These are phyloP conservation scores for Polytolypa hystricis DNA, from an alignment of 2,329 filamentous ascomycete species.

Conservation along the genomic window DNA sequence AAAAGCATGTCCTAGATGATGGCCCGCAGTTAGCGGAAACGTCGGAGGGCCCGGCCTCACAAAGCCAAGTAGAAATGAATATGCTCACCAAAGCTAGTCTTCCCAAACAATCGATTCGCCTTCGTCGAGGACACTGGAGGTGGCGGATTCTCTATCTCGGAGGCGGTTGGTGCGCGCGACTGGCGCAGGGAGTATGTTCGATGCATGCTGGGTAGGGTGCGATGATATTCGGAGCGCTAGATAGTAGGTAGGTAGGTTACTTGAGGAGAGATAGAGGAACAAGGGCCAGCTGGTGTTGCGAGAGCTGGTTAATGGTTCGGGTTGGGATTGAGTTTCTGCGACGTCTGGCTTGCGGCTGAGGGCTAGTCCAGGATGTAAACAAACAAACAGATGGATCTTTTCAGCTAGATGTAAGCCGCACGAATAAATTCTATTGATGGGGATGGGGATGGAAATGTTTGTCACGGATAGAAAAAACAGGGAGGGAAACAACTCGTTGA, in stretches of 20 bases:
- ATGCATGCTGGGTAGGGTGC: slow-evolving; percentile 60
- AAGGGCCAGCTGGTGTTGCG: background rate
- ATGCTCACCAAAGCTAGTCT: slow-evolving; percentile 67
- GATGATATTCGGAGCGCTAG: background rate
- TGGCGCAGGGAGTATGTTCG: slow-evolving; percentile 99
- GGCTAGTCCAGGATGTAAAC: background rate
- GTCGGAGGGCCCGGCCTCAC: background rate
- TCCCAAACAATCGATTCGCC: slow-evolving; percentile 77
- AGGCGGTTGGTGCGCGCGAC: slow-evolving; percentile 88
- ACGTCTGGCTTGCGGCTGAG: background rate
- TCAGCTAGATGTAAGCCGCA: too few relatives aligned
- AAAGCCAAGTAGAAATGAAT: slow-evolving; percentile 2
- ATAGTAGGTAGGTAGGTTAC: background rate
- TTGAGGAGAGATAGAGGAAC: background rate
- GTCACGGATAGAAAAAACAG: too few relatives aligned
- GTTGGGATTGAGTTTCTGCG: background rate
- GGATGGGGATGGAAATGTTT: too few relatives aligned
- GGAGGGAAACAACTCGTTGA: too few relatives aligned
- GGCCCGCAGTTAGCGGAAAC: slow-evolving; percentile 1
- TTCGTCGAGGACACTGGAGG: slow-evolving; percentile 89
- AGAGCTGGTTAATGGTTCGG: background rate
- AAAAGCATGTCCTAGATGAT: slow-evolving; percentile 49
- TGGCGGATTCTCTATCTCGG: slow-evolving; percentile 80
- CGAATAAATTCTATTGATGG: too few relatives aligned
- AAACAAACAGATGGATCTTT: background rate